A percentile compares a stretch with the other conserved stretches of the same genome.
phyloP scores from a whole-genome alignment of 441 rosid species.

The Syzygium malaccense region DNA sequence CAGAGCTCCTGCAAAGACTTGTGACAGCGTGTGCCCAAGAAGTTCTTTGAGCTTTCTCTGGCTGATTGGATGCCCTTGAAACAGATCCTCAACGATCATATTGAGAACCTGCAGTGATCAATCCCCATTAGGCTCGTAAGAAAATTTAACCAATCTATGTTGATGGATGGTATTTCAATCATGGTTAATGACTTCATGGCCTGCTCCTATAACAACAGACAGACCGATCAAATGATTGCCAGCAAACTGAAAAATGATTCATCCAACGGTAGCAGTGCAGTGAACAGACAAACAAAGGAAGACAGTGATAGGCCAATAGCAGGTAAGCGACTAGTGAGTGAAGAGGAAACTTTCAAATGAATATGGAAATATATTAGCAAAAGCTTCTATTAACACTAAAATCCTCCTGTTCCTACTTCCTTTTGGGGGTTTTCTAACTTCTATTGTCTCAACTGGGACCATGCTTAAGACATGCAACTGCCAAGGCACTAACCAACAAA shows the following conservation, averaged over 20 bases:
- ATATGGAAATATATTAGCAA: neutral
- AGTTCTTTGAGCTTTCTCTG: slow-evolving; percentile 89
- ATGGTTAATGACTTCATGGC: neutral
- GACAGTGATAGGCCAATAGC: neutral
- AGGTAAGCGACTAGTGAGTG: neutral
- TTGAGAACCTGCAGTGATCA: slow-evolving; percentile 51
- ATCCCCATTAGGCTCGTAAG: neutral
- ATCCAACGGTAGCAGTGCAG: neutral
- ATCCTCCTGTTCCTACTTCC: neutral
- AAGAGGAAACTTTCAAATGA: neutral
- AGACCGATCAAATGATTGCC: neutral
- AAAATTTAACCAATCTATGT: neutral
- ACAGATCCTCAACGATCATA: slow-evolving; percentile 79
- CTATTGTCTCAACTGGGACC: neutral
- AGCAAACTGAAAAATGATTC: neutral
- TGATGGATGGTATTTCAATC: neutral
- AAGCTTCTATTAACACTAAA: neutral
- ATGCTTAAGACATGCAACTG: neutral
- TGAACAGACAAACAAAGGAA: neutral
- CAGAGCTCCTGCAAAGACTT: slow-evolving; percentile 78
- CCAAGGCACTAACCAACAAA: neutral
- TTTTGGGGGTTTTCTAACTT: neutral
- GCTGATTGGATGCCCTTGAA: slow-evolving; percentile 92
- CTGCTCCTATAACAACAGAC: neutral
- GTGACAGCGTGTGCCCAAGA: slow-evolving; percentile 86